Evolutionary conservation across 2,329 filamentous ascomycete species (phyloP).

Genomic region (Waltergamsia citrina): DNA sequence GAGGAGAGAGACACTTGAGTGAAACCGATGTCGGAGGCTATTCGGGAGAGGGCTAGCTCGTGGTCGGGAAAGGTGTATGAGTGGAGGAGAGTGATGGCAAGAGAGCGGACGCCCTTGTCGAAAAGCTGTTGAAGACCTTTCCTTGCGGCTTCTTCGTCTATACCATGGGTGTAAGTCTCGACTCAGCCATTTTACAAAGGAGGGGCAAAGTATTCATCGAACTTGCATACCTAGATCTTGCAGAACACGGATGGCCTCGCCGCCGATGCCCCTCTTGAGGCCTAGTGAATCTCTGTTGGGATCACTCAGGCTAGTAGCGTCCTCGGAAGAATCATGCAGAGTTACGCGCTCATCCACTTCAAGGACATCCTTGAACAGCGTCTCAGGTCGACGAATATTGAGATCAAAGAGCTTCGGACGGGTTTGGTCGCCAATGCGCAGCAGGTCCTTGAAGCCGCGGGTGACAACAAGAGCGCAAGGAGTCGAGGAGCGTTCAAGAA

Average conservation of each 20-base stretch:
- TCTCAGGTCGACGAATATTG: conserved; percentile 76
- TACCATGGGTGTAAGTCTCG: conserved; percentile 21
- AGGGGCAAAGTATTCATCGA: not conserved
- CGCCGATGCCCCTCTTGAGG: conserved; percentile 57
- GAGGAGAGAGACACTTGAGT: conserved; percentile 57
- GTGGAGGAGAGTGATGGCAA: conserved; percentile 87
- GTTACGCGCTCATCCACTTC: conserved; percentile 89
- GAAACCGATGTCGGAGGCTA: conserved; percentile 68
- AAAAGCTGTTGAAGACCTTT: conserved; percentile 51
- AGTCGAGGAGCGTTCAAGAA: conserved; percentile 84
- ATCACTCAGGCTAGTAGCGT: conserved; percentile 52
- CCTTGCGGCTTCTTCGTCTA: conserved; percentile 42
- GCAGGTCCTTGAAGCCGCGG: conserved; percentile 76
- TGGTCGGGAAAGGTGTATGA: conserved; percentile 86
- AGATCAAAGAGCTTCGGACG: conserved; percentile 86
- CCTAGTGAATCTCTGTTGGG: conserved; percentile 32
- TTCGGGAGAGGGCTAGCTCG: conserved; percentile 64
- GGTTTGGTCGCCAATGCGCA: conserved; percentile 84
- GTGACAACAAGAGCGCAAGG: conserved; percentile 80
- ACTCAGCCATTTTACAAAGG: not conserved
- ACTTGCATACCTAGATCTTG: conserved; percentile 18
- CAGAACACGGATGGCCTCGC: conserved; percentile 60
- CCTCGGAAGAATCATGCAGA: conserved; percentile 83
- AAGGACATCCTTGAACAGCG: conserved; percentile 75
- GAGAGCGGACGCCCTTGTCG: conserved; percentile 61